A percentile compares a stretch with the other conserved stretches of the same genome.
Evolutionary conservation across 1,284 basidiomycete genomes (phyloP).

Genomic region (Cryptococcus maquisensis): DNA sequence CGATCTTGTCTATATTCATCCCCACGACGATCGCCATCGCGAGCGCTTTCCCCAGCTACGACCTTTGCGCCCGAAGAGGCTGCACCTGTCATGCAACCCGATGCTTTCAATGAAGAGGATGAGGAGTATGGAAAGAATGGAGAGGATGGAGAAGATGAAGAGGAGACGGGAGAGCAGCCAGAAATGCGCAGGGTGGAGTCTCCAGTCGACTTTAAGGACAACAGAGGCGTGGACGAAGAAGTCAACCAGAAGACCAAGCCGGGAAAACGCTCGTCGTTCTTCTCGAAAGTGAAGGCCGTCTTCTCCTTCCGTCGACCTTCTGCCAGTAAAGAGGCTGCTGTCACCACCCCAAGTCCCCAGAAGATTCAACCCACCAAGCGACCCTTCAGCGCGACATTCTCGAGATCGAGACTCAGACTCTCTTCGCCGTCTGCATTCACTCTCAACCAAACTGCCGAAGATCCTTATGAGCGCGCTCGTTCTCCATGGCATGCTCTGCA

Average conservation of each 20-base stretch:
- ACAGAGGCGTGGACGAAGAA: neutral
- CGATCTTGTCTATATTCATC: neutral
- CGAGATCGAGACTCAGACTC: neutral
- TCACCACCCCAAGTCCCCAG: neutral
- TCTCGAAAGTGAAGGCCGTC: neutral
- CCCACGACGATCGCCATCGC: neutral
- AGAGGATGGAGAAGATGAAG: constrained; percentile 2
- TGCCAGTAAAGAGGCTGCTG: neutral
- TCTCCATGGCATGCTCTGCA: constrained; percentile 5
- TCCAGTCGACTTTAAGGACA: neutral
- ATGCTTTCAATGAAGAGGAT: constrained; percentile 1
- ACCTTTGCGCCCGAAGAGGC: neutral
- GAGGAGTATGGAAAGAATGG: constrained; percentile 6
- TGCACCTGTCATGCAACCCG: too few species aligned
- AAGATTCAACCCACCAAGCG: neutral
- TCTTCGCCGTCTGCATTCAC: neutral
- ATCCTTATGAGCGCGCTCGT: neutral
- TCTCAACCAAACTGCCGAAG: neutral
- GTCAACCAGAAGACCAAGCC: neutral
- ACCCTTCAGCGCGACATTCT: neutral
- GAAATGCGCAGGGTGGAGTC: neutral
- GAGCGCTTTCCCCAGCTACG: neutral
- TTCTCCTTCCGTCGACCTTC: neutral
- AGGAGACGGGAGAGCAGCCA: neutral
- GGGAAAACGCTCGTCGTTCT: neutral